A percentile compares a stretch with the other conserved stretches of the same genome.
Evolutionary conservation across 352 stramenopile species (phyloP).

Genomic region (Globisporangium barbulae): DNA sequence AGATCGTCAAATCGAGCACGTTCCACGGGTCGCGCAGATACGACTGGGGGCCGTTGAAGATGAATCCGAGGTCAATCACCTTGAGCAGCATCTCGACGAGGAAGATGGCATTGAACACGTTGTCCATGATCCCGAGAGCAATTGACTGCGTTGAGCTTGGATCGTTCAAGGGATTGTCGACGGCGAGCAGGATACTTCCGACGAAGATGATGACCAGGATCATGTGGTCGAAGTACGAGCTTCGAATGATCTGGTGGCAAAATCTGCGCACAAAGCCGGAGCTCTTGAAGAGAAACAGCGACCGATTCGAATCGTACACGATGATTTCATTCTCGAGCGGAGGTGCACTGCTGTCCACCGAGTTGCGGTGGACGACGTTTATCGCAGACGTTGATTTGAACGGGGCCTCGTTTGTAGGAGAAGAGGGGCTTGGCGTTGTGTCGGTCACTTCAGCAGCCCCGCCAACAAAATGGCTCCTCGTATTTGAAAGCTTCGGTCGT

Average conservation of each 20-base stretch:
- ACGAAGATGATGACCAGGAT: conserved; percentile 67
- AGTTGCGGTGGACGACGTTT: neutral
- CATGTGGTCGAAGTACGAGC: conserved; percentile 49
- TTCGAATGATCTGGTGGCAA: conserved; percentile 26
- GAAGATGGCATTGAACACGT: conserved; percentile 57
- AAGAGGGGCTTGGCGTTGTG: neutral
- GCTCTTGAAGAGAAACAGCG: conserved; percentile 29
- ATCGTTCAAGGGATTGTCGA: conserved; percentile 67
- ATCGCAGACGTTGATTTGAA: neutral
- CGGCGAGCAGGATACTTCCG: conserved; percentile 49
- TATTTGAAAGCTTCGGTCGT: neutral
- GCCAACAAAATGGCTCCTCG: neutral
- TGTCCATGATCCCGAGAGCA: conserved; percentile 38
- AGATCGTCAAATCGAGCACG: conserved; percentile 65
- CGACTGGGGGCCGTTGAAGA: conserved; percentile 40
- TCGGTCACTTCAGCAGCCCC: neutral
- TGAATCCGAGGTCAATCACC: conserved; percentile 59
- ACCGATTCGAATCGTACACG: conserved; percentile 24
- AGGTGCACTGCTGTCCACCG: neutral
- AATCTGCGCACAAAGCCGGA: conserved; percentile 17
- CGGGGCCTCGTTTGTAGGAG: neutral
- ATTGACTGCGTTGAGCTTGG: conserved; percentile 26
- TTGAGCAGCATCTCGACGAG: conserved; percentile 74
- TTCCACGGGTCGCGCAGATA: conserved; percentile 82
- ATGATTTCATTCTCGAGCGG: conserved; percentile 8